A percentile compares a stretch with the other conserved stretches of the same genome.
phyloP scores from a whole-genome alignment of 202 grass and related monocot genomes.

The Cymbopogon flexuosus region DNA sequence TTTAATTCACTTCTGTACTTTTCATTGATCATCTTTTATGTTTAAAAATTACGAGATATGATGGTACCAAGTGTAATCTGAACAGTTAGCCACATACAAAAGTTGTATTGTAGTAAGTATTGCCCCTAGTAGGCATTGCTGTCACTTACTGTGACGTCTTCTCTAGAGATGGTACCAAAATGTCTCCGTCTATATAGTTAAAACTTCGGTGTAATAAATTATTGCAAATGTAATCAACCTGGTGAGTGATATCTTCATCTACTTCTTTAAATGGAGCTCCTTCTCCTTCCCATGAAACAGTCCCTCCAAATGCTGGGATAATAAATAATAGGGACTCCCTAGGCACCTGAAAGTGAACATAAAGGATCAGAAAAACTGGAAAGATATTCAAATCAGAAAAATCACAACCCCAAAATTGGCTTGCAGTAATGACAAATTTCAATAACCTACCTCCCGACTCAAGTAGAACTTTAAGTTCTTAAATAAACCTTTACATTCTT shows the following conservation, averaged over 20 bases:
- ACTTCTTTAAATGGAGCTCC: slow-evolving; percentile 74
- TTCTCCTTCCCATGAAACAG: slow-evolving; percentile 92
- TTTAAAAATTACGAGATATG: neutral
- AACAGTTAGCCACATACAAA: neutral
- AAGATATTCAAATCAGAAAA: neutral
- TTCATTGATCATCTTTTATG: neutral
- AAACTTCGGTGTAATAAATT: neutral
- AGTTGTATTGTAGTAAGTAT: neutral
- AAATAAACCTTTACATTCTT: slow-evolving; percentile 75
- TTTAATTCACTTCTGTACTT: neutral
- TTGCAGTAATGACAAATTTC: neutral
- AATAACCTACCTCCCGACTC: slow-evolving; percentile 75
- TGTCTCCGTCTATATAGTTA: neutral
- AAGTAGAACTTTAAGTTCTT: slow-evolving; percentile 85
- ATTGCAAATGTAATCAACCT: slow-evolving; percentile 43
- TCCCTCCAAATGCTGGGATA: slow-evolving; percentile 90
- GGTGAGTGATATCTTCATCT: slow-evolving; percentile 74
- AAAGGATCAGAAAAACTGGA: neutral
- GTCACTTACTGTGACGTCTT: neutral
- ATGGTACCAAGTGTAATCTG: neutral
- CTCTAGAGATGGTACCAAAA: neutral
- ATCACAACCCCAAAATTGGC: neutral
- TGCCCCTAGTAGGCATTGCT: neutral
- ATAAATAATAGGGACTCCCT: slow-evolving; percentile 90
- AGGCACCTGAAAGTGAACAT: slow-evolving; percentile 52